phyloP scores from a whole-genome alignment of 1,284 basidiomycete genomes.

The Puccinia triticina region DNA sequence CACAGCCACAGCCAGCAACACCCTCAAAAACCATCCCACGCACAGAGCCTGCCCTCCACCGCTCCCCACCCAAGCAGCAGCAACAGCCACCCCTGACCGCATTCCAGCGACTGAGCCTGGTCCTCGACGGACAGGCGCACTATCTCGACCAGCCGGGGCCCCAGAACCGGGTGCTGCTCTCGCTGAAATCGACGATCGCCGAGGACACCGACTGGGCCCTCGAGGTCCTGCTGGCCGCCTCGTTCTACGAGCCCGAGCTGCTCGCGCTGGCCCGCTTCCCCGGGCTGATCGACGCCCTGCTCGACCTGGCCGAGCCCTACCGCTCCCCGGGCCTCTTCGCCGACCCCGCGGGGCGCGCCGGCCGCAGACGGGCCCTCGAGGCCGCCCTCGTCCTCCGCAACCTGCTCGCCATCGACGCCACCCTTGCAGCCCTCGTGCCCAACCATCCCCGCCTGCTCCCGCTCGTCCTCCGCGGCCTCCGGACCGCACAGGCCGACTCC shows the following conservation, averaged over 20 bases:
- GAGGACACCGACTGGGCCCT: constrained; percentile 29
- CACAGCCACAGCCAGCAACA: neutral
- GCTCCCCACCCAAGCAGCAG: neutral
- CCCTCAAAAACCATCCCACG: neutral
- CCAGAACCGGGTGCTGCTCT: constrained; percentile 39
- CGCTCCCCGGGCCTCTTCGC: neutral
- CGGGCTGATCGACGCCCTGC: constrained; percentile 21
- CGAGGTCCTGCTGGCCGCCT: constrained; percentile 19
- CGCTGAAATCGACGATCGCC: constrained; percentile 25
- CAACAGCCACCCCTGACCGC: neutral
- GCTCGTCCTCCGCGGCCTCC: neutral
- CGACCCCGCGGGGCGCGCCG: neutral
- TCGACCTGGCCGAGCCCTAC: constrained; percentile 25
- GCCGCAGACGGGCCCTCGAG: constrained; percentile 20
- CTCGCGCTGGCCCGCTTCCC: constrained; percentile 19
- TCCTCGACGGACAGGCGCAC: constrained; percentile 5
- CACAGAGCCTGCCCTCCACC: neutral
- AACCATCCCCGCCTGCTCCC: constrained; percentile 4
- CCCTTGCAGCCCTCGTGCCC: neutral
- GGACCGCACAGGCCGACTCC: neutral
- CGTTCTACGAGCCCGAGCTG: constrained; percentile 23
- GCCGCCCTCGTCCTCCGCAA: constrained; percentile 37
- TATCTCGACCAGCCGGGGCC: constrained; percentile 37
- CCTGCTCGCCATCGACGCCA: constrained; percentile 16
- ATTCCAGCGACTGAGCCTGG: neutral